Evolutionary conservation across 306 rosid species (phyloP).

Genomic region (Prunus dulcis): DNA sequence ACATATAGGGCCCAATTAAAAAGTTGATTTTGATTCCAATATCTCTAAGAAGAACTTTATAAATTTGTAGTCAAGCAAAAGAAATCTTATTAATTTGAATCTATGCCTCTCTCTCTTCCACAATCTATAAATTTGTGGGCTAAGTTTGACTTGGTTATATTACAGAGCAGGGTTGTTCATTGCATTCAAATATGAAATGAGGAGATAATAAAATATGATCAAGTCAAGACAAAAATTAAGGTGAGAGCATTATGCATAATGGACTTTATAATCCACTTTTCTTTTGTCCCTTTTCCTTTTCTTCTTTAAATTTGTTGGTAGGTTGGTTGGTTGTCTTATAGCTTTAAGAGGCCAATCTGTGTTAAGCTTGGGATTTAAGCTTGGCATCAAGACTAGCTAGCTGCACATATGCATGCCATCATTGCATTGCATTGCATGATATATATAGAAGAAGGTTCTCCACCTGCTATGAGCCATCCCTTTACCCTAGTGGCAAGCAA

Average conservation of each 20-base stretch:
- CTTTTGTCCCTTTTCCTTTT: conserved; percentile 18
- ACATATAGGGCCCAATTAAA: conserved; percentile 15
- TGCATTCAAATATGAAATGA: not conserved
- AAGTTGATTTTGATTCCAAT: conserved; percentile 43
- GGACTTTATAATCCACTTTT: conserved; percentile 35
- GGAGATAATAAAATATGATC: not conserved
- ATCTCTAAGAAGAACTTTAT: conserved; percentile 7
- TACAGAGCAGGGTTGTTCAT: conserved; percentile 13
- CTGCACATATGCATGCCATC: conserved; percentile 29
- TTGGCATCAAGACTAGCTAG: conserved; percentile 34
- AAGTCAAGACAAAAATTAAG: conserved; percentile 21
- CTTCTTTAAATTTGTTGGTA: conserved; percentile 7
- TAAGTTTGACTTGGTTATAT: conserved; percentile 39
- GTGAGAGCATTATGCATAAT: conserved; percentile 8
- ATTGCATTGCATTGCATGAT: conserved; percentile 17
- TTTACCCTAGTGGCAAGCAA: conserved; percentile 60
- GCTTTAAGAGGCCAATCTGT: conserved; percentile 35
- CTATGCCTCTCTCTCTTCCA: conserved; percentile 9
- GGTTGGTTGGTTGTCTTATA: conserved; percentile 12
- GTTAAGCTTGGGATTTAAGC: conserved; percentile 49
- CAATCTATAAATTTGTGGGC: conserved; percentile 38
- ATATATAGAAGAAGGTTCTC: conserved; percentile 26
- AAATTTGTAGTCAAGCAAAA: not conserved
- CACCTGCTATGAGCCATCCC: conserved; percentile 35
- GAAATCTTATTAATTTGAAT: conserved; percentile 1